These are phyloP conservation scores for Xylaria nigripes DNA, from an alignment of 495 filamentous ascomycete genomes.

Conservation along the genomic window DNA sequence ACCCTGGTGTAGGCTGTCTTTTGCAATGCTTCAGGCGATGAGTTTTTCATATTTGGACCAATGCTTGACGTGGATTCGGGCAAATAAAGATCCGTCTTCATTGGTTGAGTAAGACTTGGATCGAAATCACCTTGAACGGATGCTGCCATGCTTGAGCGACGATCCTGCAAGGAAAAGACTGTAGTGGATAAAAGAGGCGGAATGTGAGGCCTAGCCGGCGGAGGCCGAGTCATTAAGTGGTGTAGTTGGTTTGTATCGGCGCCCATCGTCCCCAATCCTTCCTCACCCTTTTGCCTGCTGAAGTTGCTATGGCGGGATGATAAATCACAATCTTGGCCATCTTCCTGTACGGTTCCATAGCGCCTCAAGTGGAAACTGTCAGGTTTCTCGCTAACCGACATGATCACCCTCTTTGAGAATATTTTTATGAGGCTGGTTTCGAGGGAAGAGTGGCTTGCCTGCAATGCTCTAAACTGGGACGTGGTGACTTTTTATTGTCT, in stretches of 20 bases:
- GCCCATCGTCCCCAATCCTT: slow-evolving; percentile 1
- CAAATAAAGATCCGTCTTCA: slow-evolving; percentile 33
- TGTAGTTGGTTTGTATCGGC: slow-evolving; percentile 16
- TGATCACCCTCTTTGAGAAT: slow-evolving; percentile 13
- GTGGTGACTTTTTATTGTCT: slow-evolving; percentile 19
- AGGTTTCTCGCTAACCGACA: slow-evolving; percentile 20
- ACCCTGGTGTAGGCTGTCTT: slow-evolving; percentile 35
- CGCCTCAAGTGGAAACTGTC: slow-evolving; percentile 6
- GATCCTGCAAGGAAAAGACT: slow-evolving; percentile 32
- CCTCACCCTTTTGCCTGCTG: slow-evolving; percentile 5
- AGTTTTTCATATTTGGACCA: slow-evolving; percentile 20
- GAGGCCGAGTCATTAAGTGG: slow-evolving; percentile 26
- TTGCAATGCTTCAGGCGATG: slow-evolving; percentile 26
- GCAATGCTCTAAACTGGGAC: slow-evolving; percentile 4
- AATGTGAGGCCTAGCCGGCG: slow-evolving; percentile 34
- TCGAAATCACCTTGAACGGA: slow-evolving; percentile 32
- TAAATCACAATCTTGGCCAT: slow-evolving; percentile 5
- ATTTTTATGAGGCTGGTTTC: slow-evolving; percentile 21
- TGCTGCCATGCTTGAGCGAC: slow-evolving; percentile 30
- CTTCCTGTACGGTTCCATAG: slow-evolving; percentile 9
- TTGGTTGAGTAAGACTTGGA: slow-evolving; percentile 32
- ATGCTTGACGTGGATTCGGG: slow-evolving; percentile 23
- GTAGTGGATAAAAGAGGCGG: slow-evolving; percentile 25
- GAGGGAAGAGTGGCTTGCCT: slow-evolving; percentile 8
- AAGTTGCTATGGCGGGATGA: slow-evolving; percentile 10